phyloP scores from a whole-genome alignment of 2,329 filamentous ascomycete species.

The Reticulascus tulasneorum region DNA sequence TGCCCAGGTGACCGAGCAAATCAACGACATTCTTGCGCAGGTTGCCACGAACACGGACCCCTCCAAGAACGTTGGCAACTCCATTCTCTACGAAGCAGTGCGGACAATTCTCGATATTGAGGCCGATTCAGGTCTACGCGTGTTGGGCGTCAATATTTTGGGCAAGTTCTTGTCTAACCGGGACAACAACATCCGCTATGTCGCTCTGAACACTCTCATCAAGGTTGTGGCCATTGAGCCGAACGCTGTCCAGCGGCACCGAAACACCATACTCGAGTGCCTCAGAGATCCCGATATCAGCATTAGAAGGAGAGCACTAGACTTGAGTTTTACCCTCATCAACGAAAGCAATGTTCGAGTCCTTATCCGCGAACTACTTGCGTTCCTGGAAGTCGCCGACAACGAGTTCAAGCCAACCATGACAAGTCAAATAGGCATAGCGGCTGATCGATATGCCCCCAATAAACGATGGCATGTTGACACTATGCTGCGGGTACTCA shows the following conservation, averaged over 20 bases:
- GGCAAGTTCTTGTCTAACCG: conserved; percentile 98
- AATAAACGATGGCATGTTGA: conserved; percentile 99
- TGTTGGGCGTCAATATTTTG: conserved; percentile 95
- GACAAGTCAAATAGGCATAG: conserved; percentile 97
- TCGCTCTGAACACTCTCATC: conserved; percentile 93
- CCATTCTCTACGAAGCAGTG: conserved; percentile 95
- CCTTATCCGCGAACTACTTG: conserved; percentile 85
- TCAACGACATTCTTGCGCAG: conserved; percentile 96
- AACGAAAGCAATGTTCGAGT: conserved; percentile 95
- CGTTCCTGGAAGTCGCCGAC: conserved; percentile 94
- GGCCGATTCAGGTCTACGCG: conserved; percentile 88
- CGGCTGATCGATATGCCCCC: conserved; percentile 90
- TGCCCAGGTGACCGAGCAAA: conserved; percentile 84
- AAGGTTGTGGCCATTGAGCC: conserved; percentile 98
- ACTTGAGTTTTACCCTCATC: conserved; percentile 96
- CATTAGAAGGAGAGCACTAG: conserved; percentile 89
- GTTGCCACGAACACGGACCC: conserved; percentile 98
- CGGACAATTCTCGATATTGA: conserved; percentile 97
- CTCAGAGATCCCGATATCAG: conserved; percentile 96
- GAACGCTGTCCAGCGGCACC: conserved; percentile 92
- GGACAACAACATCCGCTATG: conserved; percentile 98
- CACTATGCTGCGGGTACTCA: conserved; percentile 91
- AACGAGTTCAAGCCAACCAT: conserved; percentile 98
- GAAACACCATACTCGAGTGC: conserved; percentile 96
- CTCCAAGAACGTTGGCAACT: conserved; percentile 97